These are phyloP conservation scores for Fusarium penzigii DNA, from an alignment of 2,329 filamentous ascomycete genomes.

Conservation along the genomic window DNA sequence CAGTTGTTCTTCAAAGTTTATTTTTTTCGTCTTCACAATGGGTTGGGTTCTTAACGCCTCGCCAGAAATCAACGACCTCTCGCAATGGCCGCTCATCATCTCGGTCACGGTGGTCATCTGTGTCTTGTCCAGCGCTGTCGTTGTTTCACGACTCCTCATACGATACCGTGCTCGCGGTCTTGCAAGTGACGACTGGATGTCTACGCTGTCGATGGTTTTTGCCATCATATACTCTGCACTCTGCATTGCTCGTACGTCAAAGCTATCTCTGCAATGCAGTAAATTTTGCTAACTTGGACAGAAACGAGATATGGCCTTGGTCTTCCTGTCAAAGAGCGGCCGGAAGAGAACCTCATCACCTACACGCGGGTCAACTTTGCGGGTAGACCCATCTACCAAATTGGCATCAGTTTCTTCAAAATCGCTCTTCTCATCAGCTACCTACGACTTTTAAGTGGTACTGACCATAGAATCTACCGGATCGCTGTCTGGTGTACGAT, in stretches of 20 bases:
- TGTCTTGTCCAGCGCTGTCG: constrained; percentile 42
- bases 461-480: constrained; percentile 46
- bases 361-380: constrained; percentile 55
- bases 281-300: constrained; percentile 26
- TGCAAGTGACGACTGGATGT: constrained; percentile 49
- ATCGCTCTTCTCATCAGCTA: constrained; percentile 55
- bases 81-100: constrained; percentile 51
- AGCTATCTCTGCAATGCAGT: background rate
- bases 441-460: constrained; percentile 50
- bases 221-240: constrained; percentile 50
- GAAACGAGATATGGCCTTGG: constrained; percentile 57
- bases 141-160: constrained; percentile 44
- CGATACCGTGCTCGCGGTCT: constrained; percentile 44
- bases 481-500: constrained; percentile 47
- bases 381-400: constrained; percentile 54
- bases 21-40: constrained; percentile 41
- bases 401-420: constrained; percentile 59
- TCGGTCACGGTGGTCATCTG: constrained; percentile 49
- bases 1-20: background rate
- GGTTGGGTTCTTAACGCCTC: constrained; percentile 53
- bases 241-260: constrained; percentile 49
- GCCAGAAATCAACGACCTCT: constrained; percentile 46
- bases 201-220: constrained; percentile 43
- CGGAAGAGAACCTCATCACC: constrained; percentile 41
- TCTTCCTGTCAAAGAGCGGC: constrained; percentile 45